Percentiles rank a stretch among this genome's conserved stretches.
Evolutionary conservation across 208 protist species (phyloP).

Genomic region (Trypanosoma lewisi): DNA sequence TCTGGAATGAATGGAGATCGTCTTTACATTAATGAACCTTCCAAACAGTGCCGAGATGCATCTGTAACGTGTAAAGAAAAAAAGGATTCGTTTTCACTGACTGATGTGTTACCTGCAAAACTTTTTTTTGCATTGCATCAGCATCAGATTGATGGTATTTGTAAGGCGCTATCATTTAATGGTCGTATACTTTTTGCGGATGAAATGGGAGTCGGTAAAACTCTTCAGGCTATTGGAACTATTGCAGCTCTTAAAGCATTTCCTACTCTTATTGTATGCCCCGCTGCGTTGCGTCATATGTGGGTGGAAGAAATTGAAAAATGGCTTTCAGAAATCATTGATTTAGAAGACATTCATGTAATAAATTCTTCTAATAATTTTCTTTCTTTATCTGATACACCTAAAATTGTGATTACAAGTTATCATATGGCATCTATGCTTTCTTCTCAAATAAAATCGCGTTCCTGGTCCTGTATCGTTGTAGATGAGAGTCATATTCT

Average conservation of each 20-base stretch:
- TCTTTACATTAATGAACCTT: constrained; percentile 24
- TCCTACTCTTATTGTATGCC: constrained; percentile 75
- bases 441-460: constrained; percentile 29
- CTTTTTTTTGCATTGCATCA: constrained; percentile 34
- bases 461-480: constrained; percentile 53
- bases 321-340: constrained; percentile 62
- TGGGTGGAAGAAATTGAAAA: constrained; percentile 82
- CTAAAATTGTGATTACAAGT: constrained; percentile 76
- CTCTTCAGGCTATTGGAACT: constrained; percentile 62
- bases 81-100: too few species aligned
- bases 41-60: constrained; percentile 8
- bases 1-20: constrained; percentile 3
- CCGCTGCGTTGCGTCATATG: constrained; percentile 70
- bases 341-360: constrained; percentile 65
- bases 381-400: constrained; percentile 25
- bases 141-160: constrained; percentile 71
- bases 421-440: constrained; percentile 80
- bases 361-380: constrained; percentile 68
- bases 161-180: constrained; percentile 39
- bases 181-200: constrained; percentile 68
- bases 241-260: constrained; percentile 56
- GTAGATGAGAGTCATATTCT: constrained; percentile 82
- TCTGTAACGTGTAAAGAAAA: too few species aligned
- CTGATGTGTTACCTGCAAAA: constrained; percentile 20
- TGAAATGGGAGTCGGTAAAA: constrained; percentile 89